Evolutionary conservation across 495 filamentous ascomycete species (phyloP).

Genomic region (Xylaria cubensis): DNA sequence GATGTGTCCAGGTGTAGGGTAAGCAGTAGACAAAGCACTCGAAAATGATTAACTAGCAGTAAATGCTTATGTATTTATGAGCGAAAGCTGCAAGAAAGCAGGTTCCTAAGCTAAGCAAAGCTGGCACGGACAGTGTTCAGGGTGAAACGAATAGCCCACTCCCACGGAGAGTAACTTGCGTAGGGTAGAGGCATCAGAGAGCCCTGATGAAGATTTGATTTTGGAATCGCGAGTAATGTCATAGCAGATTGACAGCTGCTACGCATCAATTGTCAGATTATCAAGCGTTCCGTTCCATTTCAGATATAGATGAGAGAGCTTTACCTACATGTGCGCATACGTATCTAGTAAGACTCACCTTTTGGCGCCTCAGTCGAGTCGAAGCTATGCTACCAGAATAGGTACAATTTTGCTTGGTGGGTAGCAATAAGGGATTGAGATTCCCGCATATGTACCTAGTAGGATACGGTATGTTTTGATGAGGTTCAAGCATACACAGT

Average conservation of each 20-base stretch:
- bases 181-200: conserved; percentile 65
- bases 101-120: not conserved
- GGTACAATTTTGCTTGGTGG: not conserved
- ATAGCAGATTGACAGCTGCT: conserved; percentile 59
- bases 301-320: not conserved
- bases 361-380: not conserved
- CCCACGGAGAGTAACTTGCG: conserved; percentile 44
- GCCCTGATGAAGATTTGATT: conserved; percentile 54
- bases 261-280: conserved; percentile 60
- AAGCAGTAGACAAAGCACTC: not conserved
- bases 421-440: not conserved
- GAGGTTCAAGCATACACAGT: not conserved
- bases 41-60: not conserved
- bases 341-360: not conserved
- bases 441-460: not conserved
- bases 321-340: not conserved
- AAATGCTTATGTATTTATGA: not conserved
- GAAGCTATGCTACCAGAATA: not conserved
- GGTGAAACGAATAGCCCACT: conserved; percentile 68
- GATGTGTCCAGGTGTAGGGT: not conserved
- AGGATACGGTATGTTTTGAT: not conserved
- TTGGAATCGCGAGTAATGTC: conserved; percentile 62
- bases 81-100: not conserved
- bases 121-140: conserved; percentile 46
- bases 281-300: conserved; percentile 48